Percentiles rank a stretch among this genome's conserved stretches.
Evolutionary conservation across 352 stramenopile genomes (phyloP).

Genomic region (Phytophthora fragariae): DNA sequence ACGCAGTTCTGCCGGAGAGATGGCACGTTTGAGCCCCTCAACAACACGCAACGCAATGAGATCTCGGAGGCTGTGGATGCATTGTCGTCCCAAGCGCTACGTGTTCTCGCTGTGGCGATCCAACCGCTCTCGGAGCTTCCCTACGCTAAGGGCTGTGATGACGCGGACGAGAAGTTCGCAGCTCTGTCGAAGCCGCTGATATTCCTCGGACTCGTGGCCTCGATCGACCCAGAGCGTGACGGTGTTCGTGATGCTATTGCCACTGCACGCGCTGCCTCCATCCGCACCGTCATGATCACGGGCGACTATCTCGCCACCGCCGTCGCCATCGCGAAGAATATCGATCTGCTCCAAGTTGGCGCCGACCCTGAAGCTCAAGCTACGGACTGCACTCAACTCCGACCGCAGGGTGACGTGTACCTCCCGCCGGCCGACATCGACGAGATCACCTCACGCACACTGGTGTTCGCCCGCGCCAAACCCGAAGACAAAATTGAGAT

Average conservation of each 20-base stretch:
- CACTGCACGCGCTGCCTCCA: conserved; percentile 47
- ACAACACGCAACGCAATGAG: conserved; percentile 50
- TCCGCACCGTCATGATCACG: conserved; percentile 94
- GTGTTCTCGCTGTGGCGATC: conserved; percentile 92
- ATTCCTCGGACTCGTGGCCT: conserved; percentile 94
- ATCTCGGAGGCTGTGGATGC: conserved; percentile 69
- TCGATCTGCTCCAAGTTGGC: conserved; percentile 90
- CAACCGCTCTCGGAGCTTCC: conserved; percentile 64
- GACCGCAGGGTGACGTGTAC: conserved; percentile 60
- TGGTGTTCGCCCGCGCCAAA: conserved; percentile 96
- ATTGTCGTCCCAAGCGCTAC: conserved; percentile 78
- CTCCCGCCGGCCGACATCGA: conserved; percentile 85
- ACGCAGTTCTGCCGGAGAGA: conserved; percentile 61
- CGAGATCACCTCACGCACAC: conserved; percentile 75
- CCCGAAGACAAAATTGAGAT: conserved; percentile 97
- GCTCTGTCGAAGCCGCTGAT: conserved; percentile 78
- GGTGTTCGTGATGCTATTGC: conserved; percentile 68
- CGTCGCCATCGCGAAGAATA: conserved; percentile 93
- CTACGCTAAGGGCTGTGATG: conserved; percentile 51
- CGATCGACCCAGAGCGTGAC: conserved; percentile 85
- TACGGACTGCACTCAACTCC: conserved; percentile 76
- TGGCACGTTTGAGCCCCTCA: conserved; percentile 55
- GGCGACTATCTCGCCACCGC: conserved; percentile 96
- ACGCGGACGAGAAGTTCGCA: conserved; percentile 77
- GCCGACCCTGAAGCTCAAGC: conserved; percentile 69